Conservation (phyloP, 2,329 filamentous ascomycete species). For the Acephala macrosclerotiorum region DNA sequence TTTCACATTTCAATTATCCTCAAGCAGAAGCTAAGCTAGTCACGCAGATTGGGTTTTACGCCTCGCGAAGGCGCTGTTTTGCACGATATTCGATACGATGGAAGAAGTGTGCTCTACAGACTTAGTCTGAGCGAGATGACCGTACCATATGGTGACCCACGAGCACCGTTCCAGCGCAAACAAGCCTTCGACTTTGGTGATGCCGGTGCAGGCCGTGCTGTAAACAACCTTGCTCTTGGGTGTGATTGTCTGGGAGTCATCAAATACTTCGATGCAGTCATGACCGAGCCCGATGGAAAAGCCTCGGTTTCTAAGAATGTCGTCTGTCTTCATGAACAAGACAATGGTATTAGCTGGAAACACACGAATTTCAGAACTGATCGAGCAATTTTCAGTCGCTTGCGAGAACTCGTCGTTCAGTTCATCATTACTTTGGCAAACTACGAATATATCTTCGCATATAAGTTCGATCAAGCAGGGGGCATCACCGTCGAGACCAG, state of each 20-base stretch:
- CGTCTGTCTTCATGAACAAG: constrained; percentile 73
- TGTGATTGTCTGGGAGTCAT: constrained; percentile 74
- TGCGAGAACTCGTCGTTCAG: constrained; percentile 69
- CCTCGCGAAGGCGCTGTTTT: constrained; percentile 65
- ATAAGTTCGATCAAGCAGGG: constrained; percentile 68
- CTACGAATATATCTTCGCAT: constrained; percentile 74
- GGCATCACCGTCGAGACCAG: constrained; percentile 67
- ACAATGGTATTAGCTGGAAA: constrained; percentile 73
- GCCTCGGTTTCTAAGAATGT: constrained; percentile 63
- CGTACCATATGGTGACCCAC: constrained; percentile 66
- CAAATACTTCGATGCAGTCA: constrained; percentile 66
- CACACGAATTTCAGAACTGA: constrained; percentile 73
- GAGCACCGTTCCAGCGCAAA: constrained; percentile 68
- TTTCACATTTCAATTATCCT: not conserved
- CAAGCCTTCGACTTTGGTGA: constrained; percentile 75
- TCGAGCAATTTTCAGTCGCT: constrained; percentile 65
- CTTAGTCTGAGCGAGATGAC: constrained; percentile 66
- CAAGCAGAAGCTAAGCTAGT: constrained; percentile 58
- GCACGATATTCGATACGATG: constrained; percentile 66
- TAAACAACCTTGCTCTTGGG: constrained; percentile 71
- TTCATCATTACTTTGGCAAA: constrained; percentile 73
- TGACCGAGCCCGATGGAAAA: constrained; percentile 60
- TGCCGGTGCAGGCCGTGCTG: constrained; percentile 66
- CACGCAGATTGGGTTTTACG: constrained; percentile 67
- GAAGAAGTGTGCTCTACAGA: constrained; percentile 63